phyloP scores from a whole-genome alignment of 768 basidiomycete species.

The Mycena rosella region DNA sequence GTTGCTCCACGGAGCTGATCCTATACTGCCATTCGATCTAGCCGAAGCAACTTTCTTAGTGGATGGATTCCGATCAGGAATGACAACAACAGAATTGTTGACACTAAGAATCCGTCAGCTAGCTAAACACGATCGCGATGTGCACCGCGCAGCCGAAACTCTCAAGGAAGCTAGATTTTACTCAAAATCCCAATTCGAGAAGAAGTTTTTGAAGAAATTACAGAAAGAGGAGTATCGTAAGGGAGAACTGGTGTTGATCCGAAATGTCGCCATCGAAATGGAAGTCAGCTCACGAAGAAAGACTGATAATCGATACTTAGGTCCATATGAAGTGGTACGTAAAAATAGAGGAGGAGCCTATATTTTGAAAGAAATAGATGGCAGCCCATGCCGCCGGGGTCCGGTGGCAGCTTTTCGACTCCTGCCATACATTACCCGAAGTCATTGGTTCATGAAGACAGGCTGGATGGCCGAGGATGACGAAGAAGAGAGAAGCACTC shows the following conservation, averaged over 20 bases:
- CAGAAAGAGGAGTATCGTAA: constrained; percentile 23
- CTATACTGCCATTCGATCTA: constrained; percentile 47
- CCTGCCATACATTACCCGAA: constrained; percentile 26
- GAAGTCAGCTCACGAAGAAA: too few species aligned
- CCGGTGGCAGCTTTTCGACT: constrained; percentile 26
- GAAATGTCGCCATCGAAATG: constrained; percentile 40
- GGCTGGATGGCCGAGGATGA: not conserved
- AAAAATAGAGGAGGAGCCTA: constrained; percentile 32
- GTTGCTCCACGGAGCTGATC: too few species aligned
- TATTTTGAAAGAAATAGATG: constrained; percentile 29
- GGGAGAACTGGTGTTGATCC: constrained; percentile 41
- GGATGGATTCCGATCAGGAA: constrained; percentile 33
- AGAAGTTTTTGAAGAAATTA: constrained; percentile 31
- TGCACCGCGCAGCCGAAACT: constrained; percentile 30
- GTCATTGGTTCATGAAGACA: constrained; percentile 4
- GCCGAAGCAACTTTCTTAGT: constrained; percentile 47
- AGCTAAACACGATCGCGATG: constrained; percentile 34
- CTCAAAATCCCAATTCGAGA: constrained; percentile 42
- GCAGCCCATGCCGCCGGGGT: not conserved
- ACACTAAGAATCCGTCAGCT: constrained; percentile 41
- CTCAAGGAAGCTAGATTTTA: constrained; percentile 36
- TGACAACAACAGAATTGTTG: constrained; percentile 38
- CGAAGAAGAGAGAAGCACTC: not conserved
- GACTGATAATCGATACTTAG: too few species aligned
- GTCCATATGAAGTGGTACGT: constrained; percentile 24